Percentiles rank a stretch among this genome's conserved stretches.
Conservation (phyloP, 352 stramenopile species). For the Paralagenidium karlingii region DNA sequence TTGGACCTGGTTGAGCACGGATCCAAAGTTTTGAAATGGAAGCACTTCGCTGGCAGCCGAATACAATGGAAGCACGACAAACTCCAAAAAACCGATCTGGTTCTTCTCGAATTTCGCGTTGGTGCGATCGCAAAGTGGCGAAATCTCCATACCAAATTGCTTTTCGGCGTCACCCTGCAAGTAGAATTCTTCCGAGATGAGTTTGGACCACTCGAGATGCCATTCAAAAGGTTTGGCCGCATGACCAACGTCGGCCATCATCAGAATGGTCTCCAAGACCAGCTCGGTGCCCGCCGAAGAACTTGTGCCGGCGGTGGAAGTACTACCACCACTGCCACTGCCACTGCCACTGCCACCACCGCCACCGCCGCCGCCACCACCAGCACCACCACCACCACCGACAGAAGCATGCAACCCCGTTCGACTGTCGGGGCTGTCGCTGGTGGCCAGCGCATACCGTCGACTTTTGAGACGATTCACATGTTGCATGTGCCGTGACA, state of each 20-base stretch:
- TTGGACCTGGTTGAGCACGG: constrained; percentile 26
- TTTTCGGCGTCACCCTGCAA: constrained; percentile 45
- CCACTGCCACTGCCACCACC: no score
- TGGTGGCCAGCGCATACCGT: constrained; percentile 29
- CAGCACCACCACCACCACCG: constrained; percentile 2
- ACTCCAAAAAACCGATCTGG: constrained; percentile 64
- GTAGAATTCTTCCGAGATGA: constrained; percentile 57
- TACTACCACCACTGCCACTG: no score
- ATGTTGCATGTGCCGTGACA: constrained; percentile 61
- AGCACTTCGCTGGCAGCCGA: constrained; percentile 30
- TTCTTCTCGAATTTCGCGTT: constrained; percentile 42
- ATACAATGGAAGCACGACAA: constrained; percentile 60
- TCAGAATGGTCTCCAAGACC: constrained; percentile 52
- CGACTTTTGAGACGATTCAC: constrained; percentile 72
- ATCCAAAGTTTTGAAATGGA: constrained; percentile 24
- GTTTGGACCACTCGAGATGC: constrained; percentile 45
- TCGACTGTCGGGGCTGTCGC: constrained; percentile 7
- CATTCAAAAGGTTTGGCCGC: constrained; percentile 45
- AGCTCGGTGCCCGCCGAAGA: no score
- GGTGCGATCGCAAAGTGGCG: constrained; percentile 44
- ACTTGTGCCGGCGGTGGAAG: background rate
- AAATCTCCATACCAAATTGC: constrained; percentile 38
- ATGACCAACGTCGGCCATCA: constrained; percentile 66
- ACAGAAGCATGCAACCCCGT: constrained; percentile 32
- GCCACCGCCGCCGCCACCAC: background rate